Evolutionary conservation across 164 flowering plant species (phyloP).

Genomic region (Aristolochia fimbriata): DNA sequence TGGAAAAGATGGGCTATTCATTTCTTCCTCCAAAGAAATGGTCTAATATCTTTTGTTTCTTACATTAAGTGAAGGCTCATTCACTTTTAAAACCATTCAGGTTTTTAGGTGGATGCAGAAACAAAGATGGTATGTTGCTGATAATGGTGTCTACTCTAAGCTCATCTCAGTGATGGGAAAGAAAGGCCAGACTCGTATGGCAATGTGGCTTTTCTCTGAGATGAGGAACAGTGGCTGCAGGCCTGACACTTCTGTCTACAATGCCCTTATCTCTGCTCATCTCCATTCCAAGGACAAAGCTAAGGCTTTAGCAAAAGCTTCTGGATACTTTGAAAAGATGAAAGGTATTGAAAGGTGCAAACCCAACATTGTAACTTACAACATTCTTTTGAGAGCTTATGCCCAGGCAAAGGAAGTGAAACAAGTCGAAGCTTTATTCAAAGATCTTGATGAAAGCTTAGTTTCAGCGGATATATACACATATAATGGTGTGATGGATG

Average conservation of each 20-base stretch:
- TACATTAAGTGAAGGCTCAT: slow-evolving; percentile 3
- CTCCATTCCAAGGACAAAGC: slow-evolving; percentile 74
- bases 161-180: slow-evolving; percentile 93
- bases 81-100: slow-evolving; percentile 24
- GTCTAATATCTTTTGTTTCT: neutral
- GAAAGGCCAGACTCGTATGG: slow-evolving; percentile 88
- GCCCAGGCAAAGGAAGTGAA: slow-evolving; percentile 65
- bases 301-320: slow-evolving; percentile 73
- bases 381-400: slow-evolving; percentile 83
- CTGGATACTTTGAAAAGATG: slow-evolving; percentile 84
- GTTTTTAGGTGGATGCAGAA: slow-evolving; percentile 99
- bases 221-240: slow-evolving; percentile 96
- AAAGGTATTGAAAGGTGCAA: slow-evolving; percentile 75
- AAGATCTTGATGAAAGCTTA: slow-evolving; percentile 65
- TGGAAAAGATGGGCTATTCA: no score
- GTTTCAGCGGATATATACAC: slow-evolving; percentile 77
- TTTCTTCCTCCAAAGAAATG: no score
- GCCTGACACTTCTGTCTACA: slow-evolving; percentile 91
- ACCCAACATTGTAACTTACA: slow-evolving; percentile 85
- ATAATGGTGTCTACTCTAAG: slow-evolving; percentile 88
- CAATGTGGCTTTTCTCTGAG: slow-evolving; percentile 99
- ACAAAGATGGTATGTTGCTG: slow-evolving; percentile 90
- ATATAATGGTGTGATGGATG: slow-evolving; percentile 94
- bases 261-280: slow-evolving; percentile 85
- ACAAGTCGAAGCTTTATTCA: slow-evolving; percentile 61